Conservation (phyloP, 345 rosid species). For the Eucalyptus brandiana region DNA sequence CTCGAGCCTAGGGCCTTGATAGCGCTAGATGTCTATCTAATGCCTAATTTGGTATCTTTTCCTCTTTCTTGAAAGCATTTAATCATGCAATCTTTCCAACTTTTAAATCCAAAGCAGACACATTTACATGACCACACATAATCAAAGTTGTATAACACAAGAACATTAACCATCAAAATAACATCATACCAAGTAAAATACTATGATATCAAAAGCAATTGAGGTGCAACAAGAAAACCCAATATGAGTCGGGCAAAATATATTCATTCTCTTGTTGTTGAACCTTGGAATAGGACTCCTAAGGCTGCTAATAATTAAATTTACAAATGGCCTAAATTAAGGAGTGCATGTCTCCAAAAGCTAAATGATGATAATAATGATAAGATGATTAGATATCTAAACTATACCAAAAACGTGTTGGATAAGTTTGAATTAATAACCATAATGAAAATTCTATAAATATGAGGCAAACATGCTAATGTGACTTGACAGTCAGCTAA, state of each 20-base stretch:
- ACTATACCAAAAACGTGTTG: not conserved
- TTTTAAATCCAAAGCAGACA: not conserved
- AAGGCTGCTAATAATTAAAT: not conserved
- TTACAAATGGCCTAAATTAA: not conserved
- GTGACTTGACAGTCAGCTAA: not conserved
- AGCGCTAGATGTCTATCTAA: not conserved
- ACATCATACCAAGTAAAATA: not conserved
- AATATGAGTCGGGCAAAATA: not conserved
- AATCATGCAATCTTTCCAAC: not conserved
- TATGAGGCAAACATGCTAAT: not conserved
- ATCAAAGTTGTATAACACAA: not conserved
- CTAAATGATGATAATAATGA: not conserved
- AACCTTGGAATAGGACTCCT: not conserved
- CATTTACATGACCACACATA: not conserved
- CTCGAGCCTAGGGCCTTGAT: not conserved
- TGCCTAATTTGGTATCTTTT: not conserved
- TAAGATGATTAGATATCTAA: not conserved
- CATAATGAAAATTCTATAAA: not conserved
- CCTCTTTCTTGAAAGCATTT: not conserved
- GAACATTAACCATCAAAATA: not conserved
- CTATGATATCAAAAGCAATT: not conserved
- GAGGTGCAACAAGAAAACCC: not conserved
- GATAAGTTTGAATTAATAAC: too few species aligned
- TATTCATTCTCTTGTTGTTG: too few species aligned
- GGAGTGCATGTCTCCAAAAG: not conserved